phyloP scores from a whole-genome alignment of 306 rosid species.

The Mimosa bimucronata region DNA sequence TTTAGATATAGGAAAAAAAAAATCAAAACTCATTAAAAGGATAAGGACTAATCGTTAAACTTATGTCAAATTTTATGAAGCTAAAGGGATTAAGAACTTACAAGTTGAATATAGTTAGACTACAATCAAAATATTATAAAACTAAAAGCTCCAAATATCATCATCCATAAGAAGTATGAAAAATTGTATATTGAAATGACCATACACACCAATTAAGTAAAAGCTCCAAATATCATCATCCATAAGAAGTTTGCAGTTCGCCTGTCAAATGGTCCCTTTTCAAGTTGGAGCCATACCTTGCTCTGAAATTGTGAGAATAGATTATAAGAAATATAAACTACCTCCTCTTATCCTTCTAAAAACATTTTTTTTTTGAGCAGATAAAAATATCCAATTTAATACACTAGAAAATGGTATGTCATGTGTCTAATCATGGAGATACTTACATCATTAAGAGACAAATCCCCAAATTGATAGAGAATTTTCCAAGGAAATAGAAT shows the following conservation, averaged over 20 bases:
- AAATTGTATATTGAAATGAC: constrained; percentile 24
- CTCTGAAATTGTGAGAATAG: constrained; percentile 53
- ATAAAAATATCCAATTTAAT: not conserved
- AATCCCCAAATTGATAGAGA: constrained; percentile 89
- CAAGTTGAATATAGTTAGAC: too few relatives aligned
- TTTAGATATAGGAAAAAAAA: too few relatives aligned
- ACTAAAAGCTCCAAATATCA: constrained; percentile 78
- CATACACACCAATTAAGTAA: constrained; percentile 64
- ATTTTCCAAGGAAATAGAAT: constrained; percentile 86
- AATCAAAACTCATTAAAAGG: too few relatives aligned
- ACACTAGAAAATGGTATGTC: not conserved
- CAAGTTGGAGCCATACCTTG: constrained; percentile 96
- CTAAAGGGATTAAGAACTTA: too few relatives aligned
- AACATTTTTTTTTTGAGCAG: too few relatives aligned
- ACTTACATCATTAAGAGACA: constrained; percentile 95
- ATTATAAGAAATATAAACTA: constrained; percentile 11
- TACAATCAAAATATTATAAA: too few relatives aligned
- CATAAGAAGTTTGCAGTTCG: constrained; percentile 93
- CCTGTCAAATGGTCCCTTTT: constrained; percentile 85
- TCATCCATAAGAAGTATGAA: constrained; percentile 91
- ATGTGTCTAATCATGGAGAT: constrained; percentile 15
- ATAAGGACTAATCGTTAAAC: too few relatives aligned
- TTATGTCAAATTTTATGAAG: too few relatives aligned
- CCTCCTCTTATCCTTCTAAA: not conserved
- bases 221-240: constrained; percentile 94